Evolutionary conservation across 2,329 filamentous ascomycete genomes (phyloP).

Genomic region (Xylariaceae sp.): DNA sequence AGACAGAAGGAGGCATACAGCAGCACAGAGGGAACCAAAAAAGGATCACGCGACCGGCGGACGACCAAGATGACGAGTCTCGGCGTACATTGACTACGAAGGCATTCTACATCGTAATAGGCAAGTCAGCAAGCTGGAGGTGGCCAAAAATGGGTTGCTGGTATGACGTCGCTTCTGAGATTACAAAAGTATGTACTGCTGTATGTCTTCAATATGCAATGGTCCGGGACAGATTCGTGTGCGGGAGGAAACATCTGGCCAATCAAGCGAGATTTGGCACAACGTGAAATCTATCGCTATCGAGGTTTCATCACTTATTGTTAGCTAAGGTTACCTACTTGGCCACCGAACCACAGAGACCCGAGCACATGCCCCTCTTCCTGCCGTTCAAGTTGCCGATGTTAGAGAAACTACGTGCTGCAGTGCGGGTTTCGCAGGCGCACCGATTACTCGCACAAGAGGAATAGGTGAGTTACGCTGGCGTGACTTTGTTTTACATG

Average conservation of each 20-base stretch:
- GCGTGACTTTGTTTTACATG: no score
- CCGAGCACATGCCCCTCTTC: slow-evolving; percentile 4
- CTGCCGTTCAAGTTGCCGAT: slow-evolving; percentile 1
- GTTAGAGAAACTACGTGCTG: neutral
- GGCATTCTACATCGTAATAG: neutral
- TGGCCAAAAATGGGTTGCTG: no score
- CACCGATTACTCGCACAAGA: no score
- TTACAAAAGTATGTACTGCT: no score
- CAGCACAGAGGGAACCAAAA: slow-evolving; percentile 6
- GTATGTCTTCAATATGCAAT: neutral
- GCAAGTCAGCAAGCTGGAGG: neutral
- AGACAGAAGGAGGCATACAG: slow-evolving; percentile 18
- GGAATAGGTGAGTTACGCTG: no score
- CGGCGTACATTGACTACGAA: neutral
- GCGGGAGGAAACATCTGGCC: neutral
- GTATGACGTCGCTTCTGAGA: neutral
- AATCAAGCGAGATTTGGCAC: slow-evolving; percentile 6
- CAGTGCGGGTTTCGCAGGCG: neutral
- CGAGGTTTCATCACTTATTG: neutral
- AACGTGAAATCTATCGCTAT: slow-evolving; percentile 2
- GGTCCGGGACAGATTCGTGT: neutral
- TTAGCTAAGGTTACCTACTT: no score
- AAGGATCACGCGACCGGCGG: neutral
- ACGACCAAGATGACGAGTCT: neutral
- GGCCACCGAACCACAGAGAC: neutral